Evolutionary conservation across 768 basidiomycete genomes (phyloP).

Genomic region (Trametes elegans): DNA sequence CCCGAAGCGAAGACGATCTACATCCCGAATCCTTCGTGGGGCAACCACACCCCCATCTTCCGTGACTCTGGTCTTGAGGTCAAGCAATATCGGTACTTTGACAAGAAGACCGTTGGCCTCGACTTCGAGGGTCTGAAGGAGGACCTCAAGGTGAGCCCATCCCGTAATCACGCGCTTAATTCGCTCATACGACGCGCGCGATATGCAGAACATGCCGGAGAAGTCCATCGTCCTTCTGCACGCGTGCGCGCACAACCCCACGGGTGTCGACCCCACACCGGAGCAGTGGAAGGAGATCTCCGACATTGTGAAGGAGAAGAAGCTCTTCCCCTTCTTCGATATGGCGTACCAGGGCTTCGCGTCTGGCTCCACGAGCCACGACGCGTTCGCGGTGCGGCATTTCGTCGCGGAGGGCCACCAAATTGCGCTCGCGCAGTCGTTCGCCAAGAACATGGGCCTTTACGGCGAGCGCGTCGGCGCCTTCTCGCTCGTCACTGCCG

Average conservation of each 20-base stretch:
- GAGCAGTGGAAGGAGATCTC: constrained; percentile 93
- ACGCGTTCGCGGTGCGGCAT: constrained; percentile 93
- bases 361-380: constrained; percentile 84
- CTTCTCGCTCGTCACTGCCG: constrained; percentile 76
- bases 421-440: constrained; percentile 88
- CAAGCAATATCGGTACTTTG: constrained; percentile 89
- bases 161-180: neutral
- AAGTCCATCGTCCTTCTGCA: constrained; percentile 87
- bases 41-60: constrained; percentile 93
- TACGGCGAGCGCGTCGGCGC: constrained; percentile 99
- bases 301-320: constrained; percentile 81
- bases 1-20: constrained; percentile 86
- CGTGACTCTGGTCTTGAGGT: constrained; percentile 94
- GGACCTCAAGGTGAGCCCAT: constrained; percentile 66
- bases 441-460: constrained; percentile 99
- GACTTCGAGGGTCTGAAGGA: constrained; percentile 90
- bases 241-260: constrained; percentile 99
- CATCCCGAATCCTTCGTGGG: constrained; percentile 94
- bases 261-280: constrained; percentile 91
- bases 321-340: constrained; percentile 97
- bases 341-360: constrained; percentile 99
- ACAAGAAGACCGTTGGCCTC: constrained; percentile 87
- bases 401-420: constrained; percentile 91
- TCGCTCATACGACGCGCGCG: neutral
- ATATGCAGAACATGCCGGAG: constrained; percentile 60